A percentile compares a stretch with the other conserved stretches of the same genome.
Evolutionary conservation across 1,284 basidiomycete species (phyloP).

Genomic region (Pulveroboletus sp.): DNA sequence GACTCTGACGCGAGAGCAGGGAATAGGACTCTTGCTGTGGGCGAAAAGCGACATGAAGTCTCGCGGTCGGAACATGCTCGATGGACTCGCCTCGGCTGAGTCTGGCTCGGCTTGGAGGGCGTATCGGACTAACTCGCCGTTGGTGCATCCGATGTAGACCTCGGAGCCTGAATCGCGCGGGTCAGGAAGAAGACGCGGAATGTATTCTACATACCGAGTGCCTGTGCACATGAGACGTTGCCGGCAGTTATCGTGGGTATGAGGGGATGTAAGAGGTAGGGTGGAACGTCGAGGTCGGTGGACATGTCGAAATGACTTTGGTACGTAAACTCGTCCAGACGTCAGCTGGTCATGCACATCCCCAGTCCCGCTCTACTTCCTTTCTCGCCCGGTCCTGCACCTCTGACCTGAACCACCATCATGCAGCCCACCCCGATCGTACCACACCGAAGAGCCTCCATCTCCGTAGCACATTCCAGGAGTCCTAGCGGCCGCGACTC

Average conservation of each 20-base stretch:
- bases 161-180: slow-evolving; percentile 52
- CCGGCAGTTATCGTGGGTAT: slow-evolving; percentile 46
- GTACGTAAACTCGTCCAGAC: slow-evolving; percentile 20
- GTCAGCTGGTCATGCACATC: slow-evolving; percentile 5
- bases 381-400: neutral
- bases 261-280: slow-evolving; percentile 58
- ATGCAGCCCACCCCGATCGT: slow-evolving; percentile 18
- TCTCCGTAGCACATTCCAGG: slow-evolving; percentile 17
- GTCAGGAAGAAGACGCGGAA: slow-evolving; percentile 10
- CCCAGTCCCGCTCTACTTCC: slow-evolving; percentile 5
- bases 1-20: slow-evolving; percentile 64
- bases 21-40: slow-evolving; percentile 62
- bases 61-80: neutral
- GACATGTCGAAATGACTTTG: slow-evolving; percentile 23
- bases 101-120: slow-evolving; percentile 55
- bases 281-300: slow-evolving; percentile 48
- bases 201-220: slow-evolving; percentile 45
- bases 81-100: slow-evolving; percentile 47
- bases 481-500: slow-evolving; percentile 23
- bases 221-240: slow-evolving; percentile 43
- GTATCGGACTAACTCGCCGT: slow-evolving; percentile 70
- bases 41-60: neutral
- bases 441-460: slow-evolving; percentile 24
- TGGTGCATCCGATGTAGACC: slow-evolving; percentile 73
- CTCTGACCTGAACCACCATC: slow-evolving; percentile 3